A percentile compares a stretch with the other conserved stretches of the same genome.
phyloP scores from a whole-genome alignment of 805 yeast genomes.

The Suhomyces xylopsoci region DNA sequence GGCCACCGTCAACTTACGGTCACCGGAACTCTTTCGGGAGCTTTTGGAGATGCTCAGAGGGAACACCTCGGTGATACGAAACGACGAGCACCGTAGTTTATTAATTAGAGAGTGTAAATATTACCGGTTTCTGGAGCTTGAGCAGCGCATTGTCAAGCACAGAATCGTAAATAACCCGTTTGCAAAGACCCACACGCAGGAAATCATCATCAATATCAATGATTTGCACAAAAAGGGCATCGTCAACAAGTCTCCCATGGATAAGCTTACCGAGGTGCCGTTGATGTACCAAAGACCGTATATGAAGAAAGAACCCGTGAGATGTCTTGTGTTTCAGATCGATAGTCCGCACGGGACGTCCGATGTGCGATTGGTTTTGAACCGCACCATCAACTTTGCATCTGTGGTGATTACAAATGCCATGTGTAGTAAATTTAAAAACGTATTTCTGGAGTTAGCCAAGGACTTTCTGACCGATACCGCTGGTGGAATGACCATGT shows the following conservation, averaged over 20 bases:
- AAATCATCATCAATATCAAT: conserved; percentile 50
- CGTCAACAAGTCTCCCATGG: conserved; percentile 16
- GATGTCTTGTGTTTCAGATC: conserved; percentile 32
- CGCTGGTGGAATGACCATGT: conserved; percentile 12
- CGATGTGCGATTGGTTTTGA: conserved; percentile 32
- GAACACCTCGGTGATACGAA: conserved; percentile 42
- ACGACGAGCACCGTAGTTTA: conserved; percentile 53
- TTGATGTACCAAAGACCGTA: conserved; percentile 33
- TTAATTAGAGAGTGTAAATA: conserved; percentile 70
- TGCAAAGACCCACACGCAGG: conserved; percentile 38
- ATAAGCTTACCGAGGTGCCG: conserved; percentile 19
- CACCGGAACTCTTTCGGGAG: conserved; percentile 52
- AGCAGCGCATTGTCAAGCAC: conserved; percentile 62
- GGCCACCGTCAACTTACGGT: conserved; percentile 48
- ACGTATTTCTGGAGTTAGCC: conserved; percentile 20
- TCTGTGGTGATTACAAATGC: conserved; percentile 25
- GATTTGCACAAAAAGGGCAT: conserved; percentile 46
- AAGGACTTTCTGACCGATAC: conserved; percentile 17
- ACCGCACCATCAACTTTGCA: conserved; percentile 22
- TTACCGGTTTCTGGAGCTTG: conserved; percentile 71
- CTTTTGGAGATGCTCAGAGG: conserved; percentile 58
- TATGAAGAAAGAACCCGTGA: conserved; percentile 28
- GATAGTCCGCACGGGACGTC: conserved; percentile 18
- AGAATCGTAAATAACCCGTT: conserved; percentile 52
- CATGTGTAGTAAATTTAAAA: conserved; percentile 19